phyloP scores from a whole-genome alignment of 345 rosid genomes.

The Boechera retrofracta region DNA sequence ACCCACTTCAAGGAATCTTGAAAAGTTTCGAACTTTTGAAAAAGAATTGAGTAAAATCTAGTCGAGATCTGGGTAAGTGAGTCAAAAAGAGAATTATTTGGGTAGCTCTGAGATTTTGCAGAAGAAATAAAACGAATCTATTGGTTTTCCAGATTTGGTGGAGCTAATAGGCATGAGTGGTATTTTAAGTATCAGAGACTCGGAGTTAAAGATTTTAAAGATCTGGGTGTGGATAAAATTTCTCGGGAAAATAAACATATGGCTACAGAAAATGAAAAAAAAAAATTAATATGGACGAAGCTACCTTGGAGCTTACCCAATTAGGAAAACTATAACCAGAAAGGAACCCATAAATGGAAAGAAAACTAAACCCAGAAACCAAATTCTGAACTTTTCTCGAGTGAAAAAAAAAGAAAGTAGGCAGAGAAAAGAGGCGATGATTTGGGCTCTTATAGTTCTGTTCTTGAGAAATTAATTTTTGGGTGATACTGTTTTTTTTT shows the following conservation, averaged over 20 bases:
- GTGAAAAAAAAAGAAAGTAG: not conserved
- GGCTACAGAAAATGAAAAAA: slow-evolving; percentile 25
- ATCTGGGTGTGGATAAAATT: slow-evolving; percentile 43
- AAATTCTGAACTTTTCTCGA: slow-evolving; percentile 9
- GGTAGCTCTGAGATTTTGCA: slow-evolving; percentile 19
- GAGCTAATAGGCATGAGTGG: slow-evolving; percentile 37
- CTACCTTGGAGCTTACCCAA: slow-evolving; percentile 48
- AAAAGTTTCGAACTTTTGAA: slow-evolving; percentile 34
- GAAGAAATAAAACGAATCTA: slow-evolving; percentile 32
- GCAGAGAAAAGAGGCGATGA: slow-evolving; percentile 31
- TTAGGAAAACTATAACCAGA: slow-evolving; percentile 38
- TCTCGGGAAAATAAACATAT: slow-evolving; percentile 46
- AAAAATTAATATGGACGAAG: slow-evolving; percentile 18
- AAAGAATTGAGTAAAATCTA: slow-evolving; percentile 29
- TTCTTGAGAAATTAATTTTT: slow-evolving; percentile 12
- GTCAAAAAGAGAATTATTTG: slow-evolving; percentile 9
- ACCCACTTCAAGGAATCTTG: slow-evolving; percentile 47
- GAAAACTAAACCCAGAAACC: slow-evolving; percentile 32
- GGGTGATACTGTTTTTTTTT: not conserved
- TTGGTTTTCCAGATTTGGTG: slow-evolving; percentile 45
- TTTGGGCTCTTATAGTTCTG: slow-evolving; percentile 27
- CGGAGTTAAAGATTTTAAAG: slow-evolving; percentile 38
- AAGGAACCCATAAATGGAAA: slow-evolving; percentile 38
- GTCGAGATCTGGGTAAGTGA: slow-evolving; percentile 34
- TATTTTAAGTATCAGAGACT: slow-evolving; percentile 38